Evolutionary conservation across 208 protist genomes (phyloP), one percentile per base, ranked within the genome.

Genomic region (Crithidia thermophila): DNA sequence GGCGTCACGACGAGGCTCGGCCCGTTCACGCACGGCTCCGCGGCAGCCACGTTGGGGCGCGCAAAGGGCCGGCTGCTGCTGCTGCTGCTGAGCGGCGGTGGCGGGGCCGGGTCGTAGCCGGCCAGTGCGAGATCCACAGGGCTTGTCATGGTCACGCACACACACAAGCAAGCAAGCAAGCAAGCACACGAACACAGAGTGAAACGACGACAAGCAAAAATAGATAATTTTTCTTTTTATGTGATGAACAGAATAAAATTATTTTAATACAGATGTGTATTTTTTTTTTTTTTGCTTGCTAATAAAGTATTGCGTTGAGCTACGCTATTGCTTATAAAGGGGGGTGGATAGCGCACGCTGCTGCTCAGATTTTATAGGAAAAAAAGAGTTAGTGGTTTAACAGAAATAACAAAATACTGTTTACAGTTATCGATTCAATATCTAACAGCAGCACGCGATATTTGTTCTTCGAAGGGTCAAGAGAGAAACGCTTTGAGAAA

Each of bases 41-140:
- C 42, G 21, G 43, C 3, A 4, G 49, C 31, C 31, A 64, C 43
- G 21, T 30, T 21, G 58, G 28, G 39, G 58, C 58, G 58, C 10
- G 8, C 45, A 28, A 64, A 64, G 10, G 58, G 58, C 4, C 42
- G 43, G 43, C 30, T 64, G 43, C 58, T 33, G 30, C 45, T 64
- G 58, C 25, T 28, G 58, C 58, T 64, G 42, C 51, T 64, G 4
- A 43, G 58, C 18, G 58, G 58, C 4, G 58, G 58, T 11, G 58
- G 58, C 30, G n/a, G n/a, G n/a, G 43, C 45, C 2, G 58, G 58
- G 0, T 27, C 43, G 33, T 43, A 64, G 9, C 31, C 43, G 6
- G 58, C 30, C 31, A 64, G 58, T 2, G 58, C 58, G 14, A 27
- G 13, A 3, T 64, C 58, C 30, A 53, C 43, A 4, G 58, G 58